Evolutionary conservation across 306 rosid species (phyloP).

Genomic region (Vicia sativa): DNA sequence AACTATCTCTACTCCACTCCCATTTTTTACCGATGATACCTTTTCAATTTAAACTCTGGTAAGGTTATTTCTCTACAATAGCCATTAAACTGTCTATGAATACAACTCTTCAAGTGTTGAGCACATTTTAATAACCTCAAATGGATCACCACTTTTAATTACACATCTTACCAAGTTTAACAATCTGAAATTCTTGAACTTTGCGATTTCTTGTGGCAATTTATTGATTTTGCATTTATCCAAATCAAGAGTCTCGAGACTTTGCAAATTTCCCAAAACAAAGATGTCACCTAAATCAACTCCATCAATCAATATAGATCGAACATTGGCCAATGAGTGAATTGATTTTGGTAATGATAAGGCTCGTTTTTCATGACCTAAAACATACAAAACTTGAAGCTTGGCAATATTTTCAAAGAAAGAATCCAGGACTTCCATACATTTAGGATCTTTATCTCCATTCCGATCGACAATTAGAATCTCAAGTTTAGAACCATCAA

Average conservation of each 20-base stretch:
- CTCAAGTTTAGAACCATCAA: constrained; percentile 22
- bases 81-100: neutral
- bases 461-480: neutral
- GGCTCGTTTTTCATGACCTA: neutral
- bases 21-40: neutral
- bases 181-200: neutral
- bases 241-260: constrained; percentile 33
- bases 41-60: neutral
- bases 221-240: rapidly evolving
- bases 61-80: neutral
- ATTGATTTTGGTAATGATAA: neutral
- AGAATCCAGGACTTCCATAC: neutral
- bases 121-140: constrained; percentile 26
- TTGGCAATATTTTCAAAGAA: neutral
- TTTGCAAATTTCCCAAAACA: neutral
- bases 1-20: rapidly evolving
- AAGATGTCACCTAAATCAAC: constrained; percentile 5
- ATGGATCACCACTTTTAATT: neutral
- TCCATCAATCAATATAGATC: neutral
- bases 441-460: rapidly evolving
- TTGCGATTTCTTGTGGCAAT: neutral
- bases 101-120: constrained; percentile 28
- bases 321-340: neutral
- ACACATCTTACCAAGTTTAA: neutral
- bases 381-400: constrained; percentile 12